Base-by-base conservation (phyloP, 2,329 filamentous ascomycete genomes). In the Scytalidium lignicola region DNA sequence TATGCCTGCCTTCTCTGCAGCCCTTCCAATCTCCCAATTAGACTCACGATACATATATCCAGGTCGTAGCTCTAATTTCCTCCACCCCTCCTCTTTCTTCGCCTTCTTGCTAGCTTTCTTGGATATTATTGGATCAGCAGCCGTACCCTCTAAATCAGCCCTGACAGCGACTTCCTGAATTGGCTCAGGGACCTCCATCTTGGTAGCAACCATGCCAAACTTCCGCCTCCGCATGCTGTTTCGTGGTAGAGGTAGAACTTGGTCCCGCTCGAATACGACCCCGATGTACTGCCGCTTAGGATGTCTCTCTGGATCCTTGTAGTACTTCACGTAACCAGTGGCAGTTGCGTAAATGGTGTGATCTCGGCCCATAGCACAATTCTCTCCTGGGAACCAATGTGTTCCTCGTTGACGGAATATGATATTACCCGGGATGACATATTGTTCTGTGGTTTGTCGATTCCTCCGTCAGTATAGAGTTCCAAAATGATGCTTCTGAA, bases 391-490 rank as follows among this genome's bases (percentile, higher is more conserved):
- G 67, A 86, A 92, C 93, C 93, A 99, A 62, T 85, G 81, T 3
- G 93, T 95, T 61, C 93, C 93, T 62, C 92, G 86, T 71, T 99
- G 93, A 67, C 90, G 90, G 80, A 93, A 99, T 71, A 99, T 88
- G 70, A 99, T 99, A 74, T 96, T 97, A 48, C 93, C 93, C 3
- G 91, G 87, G 51, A 96, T 86, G 29, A 99, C 93, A 68, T 86
- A 95, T 74, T 96, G 87, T 66, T 92, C 87, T 91, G 64, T 54
- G 15, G 10, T 37, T 37, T 37, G n/a, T n/a, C n/a, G n/a, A n/a
- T n/a, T n/a, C n/a, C n/a, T n/a, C n/a, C n/a, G n/a, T n/a, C n/a
- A n/a, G n/a, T n/a, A n/a, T n/a, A n/a, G n/a, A 26, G 23, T 26
- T 42, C 8, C 12, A 3, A 28, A 44, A 21, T 44, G 23, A 23